Percentiles rank a stretch among this genome's conserved stretches.
These are phyloP conservation scores for Mycena chlorophos DNA, from an alignment of 768 basidiomycete genomes.

Conservation along the genomic window DNA sequence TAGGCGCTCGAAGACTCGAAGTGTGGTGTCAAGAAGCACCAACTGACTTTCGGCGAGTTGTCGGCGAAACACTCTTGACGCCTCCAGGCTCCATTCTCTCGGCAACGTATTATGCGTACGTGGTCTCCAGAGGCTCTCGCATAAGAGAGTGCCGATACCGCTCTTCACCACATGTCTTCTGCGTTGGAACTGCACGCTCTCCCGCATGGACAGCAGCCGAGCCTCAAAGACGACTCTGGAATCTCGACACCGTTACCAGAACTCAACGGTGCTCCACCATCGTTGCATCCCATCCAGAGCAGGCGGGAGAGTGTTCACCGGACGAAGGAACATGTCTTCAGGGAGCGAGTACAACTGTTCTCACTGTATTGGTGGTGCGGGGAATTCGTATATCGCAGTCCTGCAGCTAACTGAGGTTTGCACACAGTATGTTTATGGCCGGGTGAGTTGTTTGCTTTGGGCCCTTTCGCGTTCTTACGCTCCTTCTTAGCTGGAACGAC, in stretches of 20 bases:
- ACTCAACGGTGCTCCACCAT: background rate
- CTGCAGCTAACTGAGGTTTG: background rate
- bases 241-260: background rate
- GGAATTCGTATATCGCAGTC: background rate
- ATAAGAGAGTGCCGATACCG: background rate
- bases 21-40: too few relatives aligned
- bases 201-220: background rate
- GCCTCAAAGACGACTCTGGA: background rate
- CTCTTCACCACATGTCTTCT: background rate
- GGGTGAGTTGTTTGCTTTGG: background rate
- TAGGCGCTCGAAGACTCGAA: too few relatives aligned
- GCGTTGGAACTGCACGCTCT: background rate
- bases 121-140: background rate
- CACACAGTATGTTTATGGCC: slow-evolving; percentile 5
- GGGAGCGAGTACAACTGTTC: slow-evolving; percentile 15
- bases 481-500: slow-evolving; percentile 2
- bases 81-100: too few relatives aligned
- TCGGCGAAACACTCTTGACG: too few relatives aligned
- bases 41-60: too few relatives aligned
- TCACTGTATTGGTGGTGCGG: slow-evolving; percentile 22
- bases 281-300: background rate
- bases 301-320: background rate
- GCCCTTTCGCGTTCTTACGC: background rate
- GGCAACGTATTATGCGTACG: too few relatives aligned
- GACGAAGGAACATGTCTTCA: background rate